A percentile compares a stretch with the other conserved stretches of the same genome.
phyloP scores from a whole-genome alignment of 352 stramenopile genomes.

The Globisporangium echinulatum region DNA sequence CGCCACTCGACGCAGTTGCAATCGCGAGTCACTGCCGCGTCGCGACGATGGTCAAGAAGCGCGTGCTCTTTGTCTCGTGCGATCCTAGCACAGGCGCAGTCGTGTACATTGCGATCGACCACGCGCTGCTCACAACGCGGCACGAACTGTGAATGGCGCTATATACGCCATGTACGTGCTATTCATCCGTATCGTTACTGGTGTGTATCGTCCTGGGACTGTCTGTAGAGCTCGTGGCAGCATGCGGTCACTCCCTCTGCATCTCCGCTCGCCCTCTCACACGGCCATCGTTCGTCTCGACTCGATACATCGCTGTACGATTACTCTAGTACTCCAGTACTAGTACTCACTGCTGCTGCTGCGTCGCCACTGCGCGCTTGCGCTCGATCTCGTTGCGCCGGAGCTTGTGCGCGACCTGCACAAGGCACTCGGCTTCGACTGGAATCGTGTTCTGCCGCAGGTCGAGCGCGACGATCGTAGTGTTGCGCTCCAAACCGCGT shows the following conservation, averaged over 20 bases:
- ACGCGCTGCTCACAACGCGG: conserved; percentile 41
- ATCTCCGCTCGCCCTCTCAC: no score
- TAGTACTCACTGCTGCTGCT: conserved; percentile 2
- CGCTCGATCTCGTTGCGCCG: conserved; percentile 67
- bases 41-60: conserved; percentile 73
- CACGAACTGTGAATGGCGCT: conserved; percentile 17
- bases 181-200: neutral
- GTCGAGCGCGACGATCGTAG: conserved; percentile 56
- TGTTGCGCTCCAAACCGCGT: conserved; percentile 58
- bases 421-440: conserved; percentile 40
- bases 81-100: conserved; percentile 10
- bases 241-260: neutral
- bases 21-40: conserved; percentile 60
- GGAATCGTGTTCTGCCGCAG: conserved; percentile 78
- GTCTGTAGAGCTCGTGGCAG: neutral
- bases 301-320: no score
- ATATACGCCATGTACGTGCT: neutral
- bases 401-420: conserved; percentile 67
- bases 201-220: neutral
- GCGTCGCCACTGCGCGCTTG: conserved; percentile 17
- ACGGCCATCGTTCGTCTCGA: neutral
- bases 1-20: conserved; percentile 37
- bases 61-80: conserved; percentile 40
- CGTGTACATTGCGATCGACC: conserved; percentile 54
- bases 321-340: no score